Evolutionary conservation across 805 yeast genomes (phyloP), one percentile per base, ranked within the genome.

Genomic region (Scheffersomyces stipitis): DNA sequence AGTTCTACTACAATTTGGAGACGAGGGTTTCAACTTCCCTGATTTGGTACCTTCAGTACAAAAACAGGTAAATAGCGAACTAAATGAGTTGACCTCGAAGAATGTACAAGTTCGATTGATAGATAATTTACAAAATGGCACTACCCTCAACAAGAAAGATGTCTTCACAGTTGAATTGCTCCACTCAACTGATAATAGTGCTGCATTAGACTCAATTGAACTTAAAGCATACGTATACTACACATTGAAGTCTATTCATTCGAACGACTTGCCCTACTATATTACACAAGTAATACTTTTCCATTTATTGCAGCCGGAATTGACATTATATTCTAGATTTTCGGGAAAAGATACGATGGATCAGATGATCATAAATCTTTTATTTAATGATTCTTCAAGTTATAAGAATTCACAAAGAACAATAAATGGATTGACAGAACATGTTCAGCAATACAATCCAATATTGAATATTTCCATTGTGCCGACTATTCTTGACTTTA

Each of bases 201-300:
- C 75, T 16, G 64, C 71, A 18, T 42, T 77, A 5, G 72, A 75
- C 31, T 59, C 67, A 18, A 60, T 60, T 14, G 53, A 60, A 1
- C 62, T 67, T 18, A 64, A 58, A 28, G 73, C 76, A 1, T 48
- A 51, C 14, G 49, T 78, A 22, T 57, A 54, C 38, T 75, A 75
- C 47, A 55, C 73, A 9, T 40, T 69, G 30, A 66, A 61, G 0
- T 52, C 77, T 9, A 69, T 82, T 13, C 71, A 72, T 38, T 62
- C 66, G 26, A 83, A 83, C 46, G 83, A 75, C 43, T 61, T 83
- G 26, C 89, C 93, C 2, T 82, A 71, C 46, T 75, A 69, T 40
- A 65, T 81, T 2, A 71, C 84, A 0, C 83, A 80, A 46, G 55
- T 64, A 2, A 41, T 65, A 4, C 28, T 58, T 10, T 56, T 65